Conservation (phyloP, 139 green algal genomes). For the Tetradesmus lagerheimii region DNA sequence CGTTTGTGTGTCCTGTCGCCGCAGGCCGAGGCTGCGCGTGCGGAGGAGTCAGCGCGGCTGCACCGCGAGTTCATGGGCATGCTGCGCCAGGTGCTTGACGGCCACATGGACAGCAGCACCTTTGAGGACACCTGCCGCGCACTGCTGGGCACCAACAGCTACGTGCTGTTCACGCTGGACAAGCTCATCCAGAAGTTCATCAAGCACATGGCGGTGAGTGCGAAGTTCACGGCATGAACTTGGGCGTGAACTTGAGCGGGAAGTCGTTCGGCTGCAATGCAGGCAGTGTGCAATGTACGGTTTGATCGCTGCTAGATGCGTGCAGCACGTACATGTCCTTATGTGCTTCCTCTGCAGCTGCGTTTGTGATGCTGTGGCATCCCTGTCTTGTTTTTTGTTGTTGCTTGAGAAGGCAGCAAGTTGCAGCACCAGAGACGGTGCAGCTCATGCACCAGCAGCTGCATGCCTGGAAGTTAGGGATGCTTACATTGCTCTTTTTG, state of each 20-base stretch:
- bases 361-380: too few relatives aligned
- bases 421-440: too few relatives aligned
- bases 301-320: too few relatives aligned
- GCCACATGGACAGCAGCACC: constrained; percentile 68
- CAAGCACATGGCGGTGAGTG: constrained; percentile 80
- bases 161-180: constrained; percentile 96
- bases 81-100: constrained; percentile 62
- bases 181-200: constrained; percentile 95
- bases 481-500: neutral
- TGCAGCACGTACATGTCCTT: too few relatives aligned
- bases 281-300: neutral
- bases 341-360: neutral
- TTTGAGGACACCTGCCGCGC: constrained; percentile 75
- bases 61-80: constrained; percentile 70
- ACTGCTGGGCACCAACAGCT: constrained; percentile 88
- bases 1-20: neutral
- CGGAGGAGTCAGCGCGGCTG: constrained; percentile 43
- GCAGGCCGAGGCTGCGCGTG: constrained; percentile 36
- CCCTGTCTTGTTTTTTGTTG: too few relatives aligned
- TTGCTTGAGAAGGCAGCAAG: too few relatives aligned
- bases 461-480: too few relatives aligned
- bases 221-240: neutral
- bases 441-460: too few relatives aligned
- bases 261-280: neutral
- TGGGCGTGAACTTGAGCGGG: neutral